Evolutionary conservation across 192 early-diverging fungal species (phyloP).

Genomic region (Podila clonocystis): DNA sequence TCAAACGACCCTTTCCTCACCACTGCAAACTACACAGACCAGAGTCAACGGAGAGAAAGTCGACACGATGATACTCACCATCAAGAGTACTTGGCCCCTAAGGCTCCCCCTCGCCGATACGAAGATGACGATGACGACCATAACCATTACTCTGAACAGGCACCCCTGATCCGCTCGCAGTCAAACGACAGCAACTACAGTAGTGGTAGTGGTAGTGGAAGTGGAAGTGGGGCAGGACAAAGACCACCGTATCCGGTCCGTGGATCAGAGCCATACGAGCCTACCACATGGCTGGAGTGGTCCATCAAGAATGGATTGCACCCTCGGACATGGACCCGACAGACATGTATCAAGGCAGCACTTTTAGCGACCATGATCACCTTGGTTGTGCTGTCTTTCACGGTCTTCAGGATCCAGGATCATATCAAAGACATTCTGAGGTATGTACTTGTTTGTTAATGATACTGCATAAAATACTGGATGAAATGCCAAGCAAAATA

Average conservation of each 20-base stretch:
- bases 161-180: slow-evolving; percentile 12
- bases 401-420: slow-evolving; percentile 53
- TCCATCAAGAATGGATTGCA: slow-evolving; percentile 18
- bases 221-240: background rate
- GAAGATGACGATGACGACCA: slow-evolving; percentile 33
- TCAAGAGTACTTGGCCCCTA: background rate
- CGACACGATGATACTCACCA: background rate
- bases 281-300: slow-evolving; percentile 32
- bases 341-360: slow-evolving; percentile 36
- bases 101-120: slow-evolving; percentile 18
- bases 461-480: background rate
- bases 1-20: background rate
- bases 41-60: background rate
- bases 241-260: background rate
- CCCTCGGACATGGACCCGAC: slow-evolving; percentile 32
- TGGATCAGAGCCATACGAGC: slow-evolving; percentile 3
- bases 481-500: background rate
- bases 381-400: slow-evolving; percentile 33
- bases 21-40: background rate
- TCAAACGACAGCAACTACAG: slow-evolving; percentile 19
- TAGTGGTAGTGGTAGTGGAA: slow-evolving; percentile 1
- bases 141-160: slow-evolving; percentile 7
- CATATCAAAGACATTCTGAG: slow-evolving; percentile 54
- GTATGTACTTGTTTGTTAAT: slow-evolving; percentile 8
- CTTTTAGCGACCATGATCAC: slow-evolving; percentile 25